Base-by-base conservation (phyloP, 768 basidiomycete genomes). In the Lenzites betulinus region DNA sequence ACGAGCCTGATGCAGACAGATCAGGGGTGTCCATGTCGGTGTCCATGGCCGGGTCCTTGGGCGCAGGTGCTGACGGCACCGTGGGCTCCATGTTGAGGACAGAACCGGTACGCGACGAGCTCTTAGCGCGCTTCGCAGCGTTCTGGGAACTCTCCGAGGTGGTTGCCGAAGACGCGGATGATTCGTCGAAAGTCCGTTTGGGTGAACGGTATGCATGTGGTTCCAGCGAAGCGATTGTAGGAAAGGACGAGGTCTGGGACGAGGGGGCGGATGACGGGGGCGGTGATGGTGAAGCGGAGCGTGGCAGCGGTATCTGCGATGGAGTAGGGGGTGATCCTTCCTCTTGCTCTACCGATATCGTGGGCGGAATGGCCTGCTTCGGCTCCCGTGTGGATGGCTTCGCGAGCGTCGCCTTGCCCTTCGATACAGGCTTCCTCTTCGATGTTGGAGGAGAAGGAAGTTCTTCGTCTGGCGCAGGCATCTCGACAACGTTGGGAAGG, bases 401-500 rank as follows among this genome's bases (percentile, higher is more conserved):
- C 11, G 23, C 16, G 3, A 65, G 56, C 51, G 65, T 69, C 8
- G 67, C 47, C 26, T 64, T 67, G 9, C 60, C 65, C 53, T 67
- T 75, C 47, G 71, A 70, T 1, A 23, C 20, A 11, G 69, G 67
- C 54, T 71, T 72, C 69, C 76, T 77, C 60, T 74, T 75, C 39
- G 69, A 64, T 51, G 73, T 65, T 18, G 77, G 62, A 16, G 76
- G 69, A 22, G 76, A 64, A 11, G 70, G 65, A 25, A 71, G 57
- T 47, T 70, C 69, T 7, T 70, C 75, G 9, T 73, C 65, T 2
- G 73, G 71, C 0, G 76, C 70, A 20, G 74, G 63, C 16, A 70
- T 72, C 72, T 93, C 92, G 43, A 73, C 69, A 2, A 92, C 84
- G 54, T 75, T 74, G 3, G 92, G 91, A 16, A 86, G 77, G 8